A percentile compares a stretch with the other conserved stretches of the same genome.
Conservation (phyloP, 352 stramenopile genomes). For the Phytophthora megakarya region DNA sequence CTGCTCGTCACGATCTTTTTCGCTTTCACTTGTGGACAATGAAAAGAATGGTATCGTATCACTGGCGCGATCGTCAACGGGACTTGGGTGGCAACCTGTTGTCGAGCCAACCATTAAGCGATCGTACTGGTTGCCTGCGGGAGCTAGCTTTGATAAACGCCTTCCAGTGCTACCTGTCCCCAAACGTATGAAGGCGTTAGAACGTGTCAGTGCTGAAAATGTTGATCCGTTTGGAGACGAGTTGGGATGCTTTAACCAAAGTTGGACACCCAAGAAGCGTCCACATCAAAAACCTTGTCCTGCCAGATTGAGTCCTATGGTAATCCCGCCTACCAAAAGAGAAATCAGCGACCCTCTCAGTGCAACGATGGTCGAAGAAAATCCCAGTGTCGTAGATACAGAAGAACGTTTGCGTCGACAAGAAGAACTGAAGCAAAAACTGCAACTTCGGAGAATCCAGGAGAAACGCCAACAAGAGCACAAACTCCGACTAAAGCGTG, state of each 20-base stretch:
- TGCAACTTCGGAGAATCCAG: constrained; percentile 39
- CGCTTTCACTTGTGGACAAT: constrained; percentile 11
- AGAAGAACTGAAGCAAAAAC: constrained; percentile 56
- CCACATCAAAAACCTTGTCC: constrained; percentile 50
- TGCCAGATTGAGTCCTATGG: constrained; percentile 44
- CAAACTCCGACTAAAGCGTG: constrained; percentile 40
- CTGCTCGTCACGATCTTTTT: constrained; percentile 13
- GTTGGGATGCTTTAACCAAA: constrained; percentile 20
- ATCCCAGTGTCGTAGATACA: constrained; percentile 4
- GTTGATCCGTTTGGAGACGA: constrained; percentile 16
- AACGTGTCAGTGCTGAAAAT: constrained; percentile 1
- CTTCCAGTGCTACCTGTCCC: constrained; percentile 45
- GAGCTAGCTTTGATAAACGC: constrained; percentile 46
- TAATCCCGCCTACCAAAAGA: constrained; percentile 14
- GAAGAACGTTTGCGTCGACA: constrained; percentile 41
- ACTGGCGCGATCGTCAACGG: constrained; percentile 27
- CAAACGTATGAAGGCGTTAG: constrained; percentile 32
- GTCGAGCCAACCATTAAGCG: constrained; percentile 49
- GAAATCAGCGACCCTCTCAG: constrained; percentile 2
- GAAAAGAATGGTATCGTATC: constrained; percentile 10
- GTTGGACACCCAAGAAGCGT: constrained; percentile 48
- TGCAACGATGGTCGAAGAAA: constrained; percentile 6
- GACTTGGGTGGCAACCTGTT: constrained; percentile 18
- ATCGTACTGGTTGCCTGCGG: constrained; percentile 75
- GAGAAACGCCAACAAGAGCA: constrained; percentile 45